Base-by-base conservation (phyloP, 2,329 filamentous ascomycete genomes). In the Conoideocrella luteorostrata region DNA sequence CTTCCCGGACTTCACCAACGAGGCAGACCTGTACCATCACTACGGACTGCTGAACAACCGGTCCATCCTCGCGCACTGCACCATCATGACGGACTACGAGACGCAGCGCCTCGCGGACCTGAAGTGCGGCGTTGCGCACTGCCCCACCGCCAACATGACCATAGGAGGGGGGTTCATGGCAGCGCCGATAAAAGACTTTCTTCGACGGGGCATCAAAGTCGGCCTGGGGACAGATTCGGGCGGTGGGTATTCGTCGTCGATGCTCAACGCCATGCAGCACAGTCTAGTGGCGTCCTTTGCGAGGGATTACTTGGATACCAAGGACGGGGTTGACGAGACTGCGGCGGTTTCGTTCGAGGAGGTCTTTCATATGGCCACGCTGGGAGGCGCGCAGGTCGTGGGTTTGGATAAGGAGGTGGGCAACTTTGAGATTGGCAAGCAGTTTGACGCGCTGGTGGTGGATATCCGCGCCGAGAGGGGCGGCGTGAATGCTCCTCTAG, bases 11-110 rank as follows among this genome's bases (percentile, higher is more conserved):
- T 78, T 78, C 39, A 51, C 55, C 2, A 77, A 68, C 43, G 80
- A 84, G 56, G 75, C 70, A 0, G 77, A 82, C 42, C 62, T 85
- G 4, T 85, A 84, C 52, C 62, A 67, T 9, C 57, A 67, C 49
- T 80, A 72, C 46, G 70, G 70, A 0, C 60, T 86, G 4, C 64
- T 86, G 5, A 72, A 64, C 1, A 48, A 62, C 3, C 69, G 75
- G 7, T 72, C 75, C 1, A 82, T 86, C 44, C 70, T 86, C 1
- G 82, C 82, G 0, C 82, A 86, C 55, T 84, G 80, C 61, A 84
- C 78, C 44, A 72, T 77, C 54, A 74, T 84, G 61, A 70, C 65
- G 5, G 70, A 77, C 3, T 66, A 74, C 23, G 82, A 86, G 56
- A 70, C 75, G 37, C 49, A 59, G 1, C 63, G 65, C 5, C 51